Conservation (phyloP, 495 filamentous ascomycete genomes). For the Lichina pygmaea region DNA sequence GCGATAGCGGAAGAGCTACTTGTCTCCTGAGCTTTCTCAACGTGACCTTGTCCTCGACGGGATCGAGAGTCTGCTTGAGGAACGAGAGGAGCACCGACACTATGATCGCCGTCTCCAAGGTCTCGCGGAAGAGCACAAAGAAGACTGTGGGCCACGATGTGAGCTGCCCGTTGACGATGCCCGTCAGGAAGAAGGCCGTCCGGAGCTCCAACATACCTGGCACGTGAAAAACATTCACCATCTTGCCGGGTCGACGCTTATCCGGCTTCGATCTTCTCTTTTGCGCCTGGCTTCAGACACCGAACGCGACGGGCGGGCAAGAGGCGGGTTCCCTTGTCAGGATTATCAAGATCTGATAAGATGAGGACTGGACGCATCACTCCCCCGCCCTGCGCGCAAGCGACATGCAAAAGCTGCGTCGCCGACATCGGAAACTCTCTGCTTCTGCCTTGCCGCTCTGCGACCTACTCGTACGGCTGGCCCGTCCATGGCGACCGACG, state of each 20-base stretch:
- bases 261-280: background rate
- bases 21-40: slow-evolving; percentile 48
- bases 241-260: slow-evolving; percentile 10
- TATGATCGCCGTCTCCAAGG: slow-evolving; percentile 53
- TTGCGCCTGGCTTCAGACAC: background rate
- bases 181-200: background rate
- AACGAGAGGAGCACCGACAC: slow-evolving; percentile 63
- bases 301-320: background rate
- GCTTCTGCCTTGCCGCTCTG: too few relatives aligned
- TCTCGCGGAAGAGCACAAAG: slow-evolving; percentile 70
- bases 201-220: slow-evolving; percentile 13
- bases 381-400: too few relatives aligned
- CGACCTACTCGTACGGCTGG: too few relatives aligned
- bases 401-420: too few relatives aligned
- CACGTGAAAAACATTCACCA: slow-evolving; percentile 32
- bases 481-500: too few relatives aligned
- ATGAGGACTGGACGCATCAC: background rate
- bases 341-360: background rate
- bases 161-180: too few relatives aligned
- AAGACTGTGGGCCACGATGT: slow-evolving; percentile 22
- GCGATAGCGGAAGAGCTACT: slow-evolving; percentile 15
- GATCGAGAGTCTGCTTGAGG: slow-evolving; percentile 48
- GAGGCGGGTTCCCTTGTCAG: background rate
- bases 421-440: too few relatives aligned
- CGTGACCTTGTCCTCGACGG: slow-evolving; percentile 22